Conservation (phyloP, 805 yeast species). For the Kodamaea laetipori region DNA sequence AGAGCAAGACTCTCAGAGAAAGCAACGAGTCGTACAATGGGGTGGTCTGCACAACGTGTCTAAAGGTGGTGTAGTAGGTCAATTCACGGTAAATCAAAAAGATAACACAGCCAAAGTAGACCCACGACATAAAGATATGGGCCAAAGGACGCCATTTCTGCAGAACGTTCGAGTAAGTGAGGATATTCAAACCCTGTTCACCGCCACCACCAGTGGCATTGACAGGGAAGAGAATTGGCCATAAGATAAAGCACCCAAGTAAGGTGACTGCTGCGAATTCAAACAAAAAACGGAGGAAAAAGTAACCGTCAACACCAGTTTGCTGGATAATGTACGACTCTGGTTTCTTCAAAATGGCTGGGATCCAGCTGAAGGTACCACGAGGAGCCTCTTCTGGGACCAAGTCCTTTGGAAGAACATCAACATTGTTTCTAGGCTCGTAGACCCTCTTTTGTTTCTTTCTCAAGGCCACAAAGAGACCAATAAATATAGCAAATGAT, state of each 20-base stretch:
- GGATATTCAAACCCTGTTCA: conserved; percentile 59
- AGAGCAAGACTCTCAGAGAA: conserved; percentile 69
- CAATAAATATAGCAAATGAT: conserved; percentile 42
- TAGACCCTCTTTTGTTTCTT: conserved; percentile 50
- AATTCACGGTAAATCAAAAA: conserved; percentile 74
- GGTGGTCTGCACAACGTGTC: conserved; percentile 73
- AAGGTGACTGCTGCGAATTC: conserved; percentile 55
- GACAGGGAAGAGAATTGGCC: conserved; percentile 74
- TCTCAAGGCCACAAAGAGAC: conserved; percentile 43
- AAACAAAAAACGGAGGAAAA: conserved; percentile 65
- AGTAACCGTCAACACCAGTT: conserved; percentile 75
- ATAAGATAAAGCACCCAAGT: conserved; percentile 53
- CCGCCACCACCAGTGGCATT: conserved; percentile 69
- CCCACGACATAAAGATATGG: conserved; percentile 76
- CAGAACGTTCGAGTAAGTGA: conserved; percentile 63
- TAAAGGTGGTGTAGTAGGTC: conserved; percentile 66
- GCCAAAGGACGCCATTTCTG: conserved; percentile 70
- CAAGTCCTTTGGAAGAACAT: conserved; percentile 48
- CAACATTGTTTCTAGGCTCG: conserved; percentile 51
- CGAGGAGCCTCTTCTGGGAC: conserved; percentile 45
- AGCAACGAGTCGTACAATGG: conserved; percentile 71
- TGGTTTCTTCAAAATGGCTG: conserved; percentile 52
- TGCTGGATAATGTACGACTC: conserved; percentile 67
- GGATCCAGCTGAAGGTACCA: conserved; percentile 58
- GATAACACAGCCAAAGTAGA: conserved; percentile 64